These are phyloP conservation scores for Diaporthe ampelina DNA, from an alignment of 2,329 filamentous ascomycete species.

Conservation along the genomic window DNA sequence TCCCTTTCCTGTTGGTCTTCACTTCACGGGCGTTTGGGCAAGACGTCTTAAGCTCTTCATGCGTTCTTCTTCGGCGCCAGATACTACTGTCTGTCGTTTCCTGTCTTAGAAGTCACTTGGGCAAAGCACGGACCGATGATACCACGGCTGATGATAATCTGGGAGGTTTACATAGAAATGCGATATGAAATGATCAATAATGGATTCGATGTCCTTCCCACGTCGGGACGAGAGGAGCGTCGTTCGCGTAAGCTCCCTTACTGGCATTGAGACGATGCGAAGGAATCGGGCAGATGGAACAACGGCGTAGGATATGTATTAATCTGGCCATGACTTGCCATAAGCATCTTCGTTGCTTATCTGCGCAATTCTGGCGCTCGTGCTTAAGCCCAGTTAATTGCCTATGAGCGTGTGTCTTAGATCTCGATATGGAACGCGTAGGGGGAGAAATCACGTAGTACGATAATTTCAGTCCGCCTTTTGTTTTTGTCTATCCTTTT, in stretches of 20 bases:
- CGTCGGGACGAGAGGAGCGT: not conserved
- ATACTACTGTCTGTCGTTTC: slow-evolving; percentile 21
- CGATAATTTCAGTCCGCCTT: not conserved
- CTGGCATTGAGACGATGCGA: not conserved
- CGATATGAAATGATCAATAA: not conserved
- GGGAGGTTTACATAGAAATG: not conserved
- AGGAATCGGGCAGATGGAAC: not conserved
- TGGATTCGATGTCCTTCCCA: not conserved
- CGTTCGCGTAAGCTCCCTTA: not conserved
- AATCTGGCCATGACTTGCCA: not conserved
- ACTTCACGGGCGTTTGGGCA: not conserved
- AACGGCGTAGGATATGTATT: not conserved
- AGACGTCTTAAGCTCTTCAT: not conserved
- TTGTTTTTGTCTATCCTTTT: slow-evolving; percentile 1
- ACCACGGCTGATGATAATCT: slow-evolving; percentile 29
- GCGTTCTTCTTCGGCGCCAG: not conserved
- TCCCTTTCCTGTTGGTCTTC: not conserved
- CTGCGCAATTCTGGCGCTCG: not conserved
- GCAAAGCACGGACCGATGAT: slow-evolving; percentile 21
- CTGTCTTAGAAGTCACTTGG: slow-evolving; percentile 8
- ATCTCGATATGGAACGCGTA: not conserved
- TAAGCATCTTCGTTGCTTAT: not conserved
- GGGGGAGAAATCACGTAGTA: not conserved
- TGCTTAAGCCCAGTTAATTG: too few relatives aligned
- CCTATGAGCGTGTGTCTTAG: not conserved